phyloP scores from a whole-genome alignment of 2,329 filamentous ascomycete genomes.

The Colletotrichum sp. region DNA sequence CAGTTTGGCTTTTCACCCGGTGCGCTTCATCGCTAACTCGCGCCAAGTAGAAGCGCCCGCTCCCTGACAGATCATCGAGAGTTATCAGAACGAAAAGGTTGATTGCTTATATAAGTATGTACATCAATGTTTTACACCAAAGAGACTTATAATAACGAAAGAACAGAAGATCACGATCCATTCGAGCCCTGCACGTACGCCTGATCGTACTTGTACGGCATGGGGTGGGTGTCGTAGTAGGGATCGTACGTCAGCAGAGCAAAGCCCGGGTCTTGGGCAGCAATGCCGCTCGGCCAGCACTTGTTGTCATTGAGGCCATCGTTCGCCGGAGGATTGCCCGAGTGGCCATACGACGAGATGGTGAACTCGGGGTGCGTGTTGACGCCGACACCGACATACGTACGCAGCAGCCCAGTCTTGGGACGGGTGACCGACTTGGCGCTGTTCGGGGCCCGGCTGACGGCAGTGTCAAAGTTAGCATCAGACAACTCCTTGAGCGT shows the following conservation, averaged over 20 bases:
- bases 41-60: no score
- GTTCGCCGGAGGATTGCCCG: constrained; percentile 1
- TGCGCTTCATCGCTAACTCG: no score
- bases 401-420: neutral
- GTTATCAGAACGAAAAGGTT: no score
- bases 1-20: no score
- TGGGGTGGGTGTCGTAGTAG: constrained; percentile 18
- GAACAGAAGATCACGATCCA: neutral
- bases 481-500: neutral
- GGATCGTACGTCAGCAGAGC: constrained; percentile 22
- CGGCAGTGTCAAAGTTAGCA: neutral
- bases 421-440: neutral
- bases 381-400: neutral
- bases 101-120: no score
- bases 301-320: constrained; percentile 26
- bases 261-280: constrained; percentile 24
- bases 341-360: neutral
- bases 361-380: neutral
- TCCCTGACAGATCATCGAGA: no score
- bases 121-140: no score
- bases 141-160: no score
- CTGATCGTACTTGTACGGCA: neutral
- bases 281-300: constrained; percentile 26
- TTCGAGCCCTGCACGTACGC: neutral
- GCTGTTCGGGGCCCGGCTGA: neutral